A percentile compares a stretch with the other conserved stretches of the same genome.
Evolutionary conservation across 306 rosid species (phyloP).

Genomic region (Vigna mungo): DNA sequence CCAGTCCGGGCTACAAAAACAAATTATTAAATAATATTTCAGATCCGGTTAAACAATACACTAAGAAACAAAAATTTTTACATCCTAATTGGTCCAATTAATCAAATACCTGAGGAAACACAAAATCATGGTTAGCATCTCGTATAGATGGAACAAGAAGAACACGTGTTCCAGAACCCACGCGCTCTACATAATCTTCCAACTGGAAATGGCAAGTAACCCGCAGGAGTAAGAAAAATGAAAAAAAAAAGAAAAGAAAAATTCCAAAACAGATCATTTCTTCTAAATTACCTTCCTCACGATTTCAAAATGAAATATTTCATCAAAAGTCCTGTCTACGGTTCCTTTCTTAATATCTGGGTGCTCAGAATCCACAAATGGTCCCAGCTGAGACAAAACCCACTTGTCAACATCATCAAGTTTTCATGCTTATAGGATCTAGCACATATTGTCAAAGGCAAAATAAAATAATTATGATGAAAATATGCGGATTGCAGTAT

Average conservation of each 20-base stretch:
- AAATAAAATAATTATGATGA: constrained; percentile 15
- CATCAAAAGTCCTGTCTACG: constrained; percentile 72
- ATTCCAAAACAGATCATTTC: neutral
- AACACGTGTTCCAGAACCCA: constrained; percentile 73
- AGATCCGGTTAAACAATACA: constrained; percentile 30
- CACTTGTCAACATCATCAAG: constrained; percentile 39
- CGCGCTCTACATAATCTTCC: constrained; percentile 71
- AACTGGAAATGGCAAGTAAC: constrained; percentile 54
- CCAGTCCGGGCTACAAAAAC: constrained; percentile 82
- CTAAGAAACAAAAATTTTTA: constrained; percentile 27
- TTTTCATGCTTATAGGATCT: constrained; percentile 17
- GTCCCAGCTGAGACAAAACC: constrained; percentile 76
- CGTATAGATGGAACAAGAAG: constrained; percentile 86
- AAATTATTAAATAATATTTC: constrained; percentile 38
- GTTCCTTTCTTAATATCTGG: constrained; percentile 87
- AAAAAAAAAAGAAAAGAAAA: neutral
- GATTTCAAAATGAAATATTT: constrained; percentile 72
- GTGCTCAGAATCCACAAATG: constrained; percentile 91
- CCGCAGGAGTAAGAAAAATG: constrained; percentile 25
- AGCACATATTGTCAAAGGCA: constrained; percentile 35
- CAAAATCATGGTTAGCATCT: constrained; percentile 88
- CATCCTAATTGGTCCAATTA: constrained; percentile 33
- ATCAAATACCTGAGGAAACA: constrained; percentile 87
- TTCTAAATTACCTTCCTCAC: constrained; percentile 69
- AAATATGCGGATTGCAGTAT: constrained; percentile 34